Evolutionary conservation across 179 eudicot species (phyloP).

Genomic region (Monotropa hypopitys): DNA sequence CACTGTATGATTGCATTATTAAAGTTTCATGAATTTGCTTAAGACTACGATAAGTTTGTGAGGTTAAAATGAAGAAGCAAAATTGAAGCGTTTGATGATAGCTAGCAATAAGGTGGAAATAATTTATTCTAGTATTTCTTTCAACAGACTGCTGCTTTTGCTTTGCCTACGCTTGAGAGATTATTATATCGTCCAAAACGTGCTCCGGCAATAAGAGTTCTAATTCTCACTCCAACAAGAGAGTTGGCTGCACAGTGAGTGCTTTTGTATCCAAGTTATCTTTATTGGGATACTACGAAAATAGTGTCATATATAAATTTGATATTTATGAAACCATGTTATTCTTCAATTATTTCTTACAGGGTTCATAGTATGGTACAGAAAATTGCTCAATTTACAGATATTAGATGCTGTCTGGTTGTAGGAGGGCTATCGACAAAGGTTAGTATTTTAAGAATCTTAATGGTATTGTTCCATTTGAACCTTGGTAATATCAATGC

Average conservation of each 20-base stretch:
- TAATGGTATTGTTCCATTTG: background rate
- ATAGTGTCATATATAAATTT: background rate
- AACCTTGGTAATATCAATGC: background rate
- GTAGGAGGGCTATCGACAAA: conserved; percentile 76
- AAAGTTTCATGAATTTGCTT: background rate
- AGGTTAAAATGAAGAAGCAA: background rate
- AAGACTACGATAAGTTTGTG: background rate
- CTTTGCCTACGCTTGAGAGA: conserved; percentile 84
- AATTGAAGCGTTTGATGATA: background rate
- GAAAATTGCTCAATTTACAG: conserved; percentile 81
- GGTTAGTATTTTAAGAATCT: conserved; percentile 35
- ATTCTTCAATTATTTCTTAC: conserved; percentile 8
- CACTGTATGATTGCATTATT: background rate
- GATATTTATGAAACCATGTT: background rate
- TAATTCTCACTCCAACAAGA: conserved; percentile 91
- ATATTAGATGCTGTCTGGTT: conserved; percentile 77
- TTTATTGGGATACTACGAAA: background rate
- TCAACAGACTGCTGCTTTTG: conserved; percentile 87
- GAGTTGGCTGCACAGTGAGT: conserved; percentile 97
- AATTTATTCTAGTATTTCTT: conserved; percentile 5
- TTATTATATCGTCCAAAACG: conserved; percentile 67
- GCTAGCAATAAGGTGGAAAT: background rate
- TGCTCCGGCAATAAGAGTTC: conserved; percentile 70
- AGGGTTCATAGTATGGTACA: conserved; percentile 86
- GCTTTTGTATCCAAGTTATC: conserved; percentile 4